Evolutionary conservation across 1,284 basidiomycete genomes (phyloP).

Genomic region (Pseudozyma sp.): DNA sequence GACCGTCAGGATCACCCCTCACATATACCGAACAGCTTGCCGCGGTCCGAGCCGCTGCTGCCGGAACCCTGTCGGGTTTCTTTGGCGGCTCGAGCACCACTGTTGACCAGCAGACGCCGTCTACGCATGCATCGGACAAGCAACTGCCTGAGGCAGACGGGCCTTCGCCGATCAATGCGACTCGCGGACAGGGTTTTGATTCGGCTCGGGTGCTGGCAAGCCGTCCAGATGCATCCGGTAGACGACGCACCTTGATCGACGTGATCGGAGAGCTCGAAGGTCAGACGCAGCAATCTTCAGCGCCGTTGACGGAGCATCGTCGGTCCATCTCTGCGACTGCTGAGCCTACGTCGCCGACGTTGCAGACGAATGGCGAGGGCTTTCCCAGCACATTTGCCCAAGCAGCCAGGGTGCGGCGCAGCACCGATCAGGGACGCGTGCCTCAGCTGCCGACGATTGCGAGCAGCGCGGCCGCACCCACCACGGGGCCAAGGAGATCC

Average conservation of each 20-base stretch:
- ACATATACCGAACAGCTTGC: constrained; percentile 42
- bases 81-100: constrained; percentile 33
- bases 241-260: constrained; percentile 38
- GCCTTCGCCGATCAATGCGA: constrained; percentile 27
- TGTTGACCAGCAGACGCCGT: constrained; percentile 25
- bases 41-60: constrained; percentile 40
- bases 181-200: constrained; percentile 43
- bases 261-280: constrained; percentile 46
- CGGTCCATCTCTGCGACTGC: constrained; percentile 31
- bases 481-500: constrained; percentile 5
- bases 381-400: constrained; percentile 16
- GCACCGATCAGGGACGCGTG: constrained; percentile 31
- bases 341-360: constrained; percentile 13
- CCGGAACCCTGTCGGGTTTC: constrained; percentile 35
- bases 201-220: constrained; percentile 39
- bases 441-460: constrained; percentile 27
- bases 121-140: neutral
- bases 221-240: constrained; percentile 11
- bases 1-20: constrained; percentile 30
- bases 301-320: constrained; percentile 21
- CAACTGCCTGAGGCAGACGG: constrained; percentile 17
- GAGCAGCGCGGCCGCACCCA: constrained; percentile 11
- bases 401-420: constrained; percentile 14
- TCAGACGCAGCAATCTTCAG: constrained; percentile 4
- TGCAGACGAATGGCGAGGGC: constrained; percentile 13